Evolutionary conservation across 768 basidiomycete species (phyloP), one percentile per base, ranked within the genome.

Genomic region (Rhodosporidiobolus odoratus): DNA sequence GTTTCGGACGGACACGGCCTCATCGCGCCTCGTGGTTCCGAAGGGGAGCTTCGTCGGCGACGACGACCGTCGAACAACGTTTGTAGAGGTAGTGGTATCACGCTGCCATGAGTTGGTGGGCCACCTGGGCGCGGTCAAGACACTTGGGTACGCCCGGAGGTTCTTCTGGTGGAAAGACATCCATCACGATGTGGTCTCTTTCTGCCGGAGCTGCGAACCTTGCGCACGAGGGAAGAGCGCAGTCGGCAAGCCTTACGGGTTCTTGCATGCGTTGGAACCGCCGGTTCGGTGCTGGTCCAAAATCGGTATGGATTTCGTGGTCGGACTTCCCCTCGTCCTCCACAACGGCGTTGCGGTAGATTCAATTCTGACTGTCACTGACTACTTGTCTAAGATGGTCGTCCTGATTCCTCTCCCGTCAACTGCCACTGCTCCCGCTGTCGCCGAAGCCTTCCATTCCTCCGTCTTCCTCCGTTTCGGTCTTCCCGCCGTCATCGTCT

Each of bases 391-490:
- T 34, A 63, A 69, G 57, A 13, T 52, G 37, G 47, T 63, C 17
- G 40, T 62, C 12, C 60, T 62, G 13, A 35, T 64, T 5, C 54
- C 63, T 3, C 32, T 57, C 15, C 43, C 56, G 2, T 40, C 47
- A n/a, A 63, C 68, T 0, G 54, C n/a, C n/a, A n/a, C n/a, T n/a
- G n/a, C n/a, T n/a, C n/a, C n/a, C n/a, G n/a, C 61, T 13, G 41
- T 57, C 0, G 79, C 83, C 0, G 47, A 50, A 0, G 79, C 83
- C 0, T 58, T 84, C 0, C 81, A 82, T 0, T 78, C 82, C 45
- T 17, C 82, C 0, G 74, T 83, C 34, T 81, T 82, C 38, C 80
- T 80, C 17, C 71, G 75, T 0, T 82, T 84, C 58, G 83, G 83
- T 0, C 61, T 84, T 1, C 83, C 82, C 0, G 66, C 71, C 3